phyloP scores from a whole-genome alignment of 2,329 filamentous ascomycete genomes.

The Fusarium verticillioides region DNA sequence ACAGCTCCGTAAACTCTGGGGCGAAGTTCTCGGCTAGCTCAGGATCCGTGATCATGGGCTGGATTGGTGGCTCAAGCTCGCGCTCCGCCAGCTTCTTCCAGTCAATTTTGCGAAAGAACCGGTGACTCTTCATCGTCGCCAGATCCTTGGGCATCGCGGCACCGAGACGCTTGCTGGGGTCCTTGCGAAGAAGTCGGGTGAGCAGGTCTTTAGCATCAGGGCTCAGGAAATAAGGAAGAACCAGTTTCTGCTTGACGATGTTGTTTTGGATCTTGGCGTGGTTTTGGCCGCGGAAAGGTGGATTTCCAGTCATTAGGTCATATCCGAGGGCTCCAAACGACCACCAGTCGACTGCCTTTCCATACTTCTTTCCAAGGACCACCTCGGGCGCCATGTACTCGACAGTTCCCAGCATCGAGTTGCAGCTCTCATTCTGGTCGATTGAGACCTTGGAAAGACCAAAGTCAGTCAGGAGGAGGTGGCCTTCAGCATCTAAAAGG shows the following conservation, averaged over 20 bases:
- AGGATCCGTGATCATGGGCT: slow-evolving; percentile 93
- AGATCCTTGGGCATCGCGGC: slow-evolving; percentile 91
- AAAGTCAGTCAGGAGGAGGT: slow-evolving; percentile 95
- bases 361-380: slow-evolving; percentile 86
- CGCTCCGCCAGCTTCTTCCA: slow-evolving; percentile 88
- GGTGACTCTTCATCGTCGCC: slow-evolving; percentile 85
- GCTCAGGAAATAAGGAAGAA: slow-evolving; percentile 88
- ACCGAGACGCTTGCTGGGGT: slow-evolving; percentile 89
- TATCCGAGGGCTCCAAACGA: slow-evolving; percentile 92
- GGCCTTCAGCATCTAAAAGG: slow-evolving; percentile 88
- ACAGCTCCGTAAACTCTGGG: slow-evolving; percentile 87
- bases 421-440: slow-evolving; percentile 73
- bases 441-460: slow-evolving; percentile 94
- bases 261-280: slow-evolving; percentile 95
- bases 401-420: slow-evolving; percentile 91
- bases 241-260: slow-evolving; percentile 91
- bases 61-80: slow-evolving; percentile 88
- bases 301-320: slow-evolving; percentile 91
- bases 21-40: slow-evolving; percentile 97
- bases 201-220: slow-evolving; percentile 94
- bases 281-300: slow-evolving; percentile 91
- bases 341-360: slow-evolving; percentile 98
- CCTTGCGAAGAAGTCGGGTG: slow-evolving; percentile 88
- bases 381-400: slow-evolving; percentile 99
- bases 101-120: slow-evolving; percentile 97